A percentile compares a stretch with the other conserved stretches of the same genome.
These are phyloP conservation scores for Viola odorata DNA, from an alignment of 345 rosid species.

Conservation along the genomic window DNA sequence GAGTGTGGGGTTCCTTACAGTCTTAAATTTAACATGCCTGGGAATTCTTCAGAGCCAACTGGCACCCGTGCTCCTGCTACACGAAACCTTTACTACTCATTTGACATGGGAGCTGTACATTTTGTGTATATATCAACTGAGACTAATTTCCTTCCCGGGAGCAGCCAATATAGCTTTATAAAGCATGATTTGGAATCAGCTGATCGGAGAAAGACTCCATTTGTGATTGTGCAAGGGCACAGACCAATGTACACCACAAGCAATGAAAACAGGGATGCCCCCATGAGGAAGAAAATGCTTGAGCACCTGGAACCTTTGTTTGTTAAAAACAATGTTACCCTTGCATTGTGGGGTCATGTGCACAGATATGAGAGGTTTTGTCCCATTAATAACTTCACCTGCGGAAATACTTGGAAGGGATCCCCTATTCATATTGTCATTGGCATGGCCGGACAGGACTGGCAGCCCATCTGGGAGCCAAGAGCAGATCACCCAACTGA, in stretches of 20 bases:
- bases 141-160: constrained; percentile 73
- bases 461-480: constrained; percentile 86
- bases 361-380: constrained; percentile 92
- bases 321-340: constrained; percentile 60
- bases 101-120: constrained; percentile 64
- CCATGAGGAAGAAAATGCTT: constrained; percentile 51
- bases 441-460: constrained; percentile 95
- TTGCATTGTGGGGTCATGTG: constrained; percentile 94
- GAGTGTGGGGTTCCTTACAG: constrained; percentile 95
- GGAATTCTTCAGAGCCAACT: constrained; percentile 71
- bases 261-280: constrained; percentile 46
- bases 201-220: constrained; percentile 69
- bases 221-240: constrained; percentile 78
- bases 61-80: constrained; percentile 63
- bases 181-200: constrained; percentile 75
- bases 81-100: constrained; percentile 79
- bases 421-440: constrained; percentile 82
- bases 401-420: constrained; percentile 57
- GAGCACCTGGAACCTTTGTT: constrained; percentile 83
- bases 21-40: constrained; percentile 85
- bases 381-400: constrained; percentile 69
- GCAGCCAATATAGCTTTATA: constrained; percentile 61
- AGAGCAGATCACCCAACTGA: constrained; percentile 52
- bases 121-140: constrained; percentile 81
- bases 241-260: constrained; percentile 96